phyloP scores from a whole-genome alignment of 371 early-diverging fungal genomes.

The Gilbertella persicaria region DNA sequence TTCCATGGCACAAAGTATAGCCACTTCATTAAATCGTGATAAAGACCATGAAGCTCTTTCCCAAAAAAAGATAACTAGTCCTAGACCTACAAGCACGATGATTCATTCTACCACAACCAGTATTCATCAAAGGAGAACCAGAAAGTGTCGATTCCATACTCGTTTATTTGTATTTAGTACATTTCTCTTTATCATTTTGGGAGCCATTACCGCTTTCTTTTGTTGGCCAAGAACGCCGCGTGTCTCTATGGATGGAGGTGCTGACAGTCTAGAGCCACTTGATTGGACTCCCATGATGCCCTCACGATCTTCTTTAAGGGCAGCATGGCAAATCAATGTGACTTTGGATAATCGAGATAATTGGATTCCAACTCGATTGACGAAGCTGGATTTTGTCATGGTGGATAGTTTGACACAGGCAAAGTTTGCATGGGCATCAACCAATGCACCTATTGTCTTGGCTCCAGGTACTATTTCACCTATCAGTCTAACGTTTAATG shows the following conservation, averaged over 20 bases:
- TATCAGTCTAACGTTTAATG: slow-evolving; percentile 15
- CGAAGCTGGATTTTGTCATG: slow-evolving; percentile 19
- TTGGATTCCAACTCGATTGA: slow-evolving; percentile 25
- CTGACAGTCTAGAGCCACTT: slow-evolving; percentile 14
- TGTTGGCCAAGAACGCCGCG: slow-evolving; percentile 27
- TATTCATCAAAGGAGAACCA: neutral
- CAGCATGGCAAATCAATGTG: slow-evolving; percentile 29
- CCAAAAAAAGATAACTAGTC: too few relatives aligned
- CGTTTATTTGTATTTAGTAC: slow-evolving; percentile 18
- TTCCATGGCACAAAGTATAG: too few relatives aligned
- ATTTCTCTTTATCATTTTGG: slow-evolving; percentile 16
- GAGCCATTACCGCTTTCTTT: slow-evolving; percentile 27
- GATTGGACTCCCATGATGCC: slow-evolving; percentile 16
- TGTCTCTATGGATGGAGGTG: slow-evolving; percentile 17
- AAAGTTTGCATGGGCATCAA: slow-evolving; percentile 20
- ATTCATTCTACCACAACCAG: neutral
- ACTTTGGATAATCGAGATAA: slow-evolving; percentile 29
- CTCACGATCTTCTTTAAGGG: slow-evolving; percentile 15
- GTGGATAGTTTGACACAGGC: slow-evolving; percentile 23
- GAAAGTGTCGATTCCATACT: neutral
- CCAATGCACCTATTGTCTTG: slow-evolving; percentile 3
- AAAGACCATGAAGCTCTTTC: too few relatives aligned
- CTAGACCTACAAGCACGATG: too few relatives aligned
- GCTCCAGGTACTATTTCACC: slow-evolving; percentile 14
- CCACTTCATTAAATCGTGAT: too few relatives aligned